Conservation (phyloP, 2,329 filamentous ascomycete genomes). For the Eurotiales sp. region DNA sequence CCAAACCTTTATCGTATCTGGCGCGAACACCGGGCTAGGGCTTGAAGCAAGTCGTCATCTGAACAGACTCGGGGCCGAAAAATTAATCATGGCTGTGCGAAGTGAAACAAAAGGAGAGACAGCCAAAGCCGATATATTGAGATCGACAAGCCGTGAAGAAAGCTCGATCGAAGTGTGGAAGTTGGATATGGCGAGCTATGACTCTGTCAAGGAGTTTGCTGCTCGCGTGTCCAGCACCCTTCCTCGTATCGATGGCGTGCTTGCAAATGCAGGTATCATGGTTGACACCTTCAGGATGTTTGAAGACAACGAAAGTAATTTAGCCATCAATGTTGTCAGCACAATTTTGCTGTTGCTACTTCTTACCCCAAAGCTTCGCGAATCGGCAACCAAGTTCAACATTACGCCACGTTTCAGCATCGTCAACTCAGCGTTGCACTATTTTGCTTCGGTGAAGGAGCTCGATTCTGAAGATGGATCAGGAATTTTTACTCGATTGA, state of each 20-base stretch:
- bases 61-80: constrained; percentile 36
- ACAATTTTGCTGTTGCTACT: constrained; percentile 22
- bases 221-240: constrained; percentile 31
- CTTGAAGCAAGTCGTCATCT: constrained; percentile 44
- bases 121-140: constrained; percentile 27
- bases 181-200: constrained; percentile 49
- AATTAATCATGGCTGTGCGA: constrained; percentile 49
- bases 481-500: constrained; percentile 17
- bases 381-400: constrained; percentile 15
- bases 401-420: constrained; percentile 18
- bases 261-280: constrained; percentile 45
- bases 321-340: constrained; percentile 38
- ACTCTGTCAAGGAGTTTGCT: constrained; percentile 44
- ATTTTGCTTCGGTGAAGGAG: constrained; percentile 16
- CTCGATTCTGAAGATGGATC: constrained; percentile 10
- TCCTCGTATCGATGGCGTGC: constrained; percentile 40
- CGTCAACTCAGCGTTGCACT: constrained; percentile 20
- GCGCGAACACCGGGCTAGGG: constrained; percentile 49
- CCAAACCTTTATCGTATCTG: constrained; percentile 48
- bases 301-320: constrained; percentile 23
- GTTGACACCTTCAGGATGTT: constrained; percentile 16
- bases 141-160: constrained; percentile 28
- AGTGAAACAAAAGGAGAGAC: constrained; percentile 41
- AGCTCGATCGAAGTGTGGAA: constrained; percentile 48
- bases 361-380: constrained; percentile 19